Evolutionary conservation across 2,329 filamentous ascomycete species (phyloP).

Genomic region (Pseudocercospora fijiensis): DNA sequence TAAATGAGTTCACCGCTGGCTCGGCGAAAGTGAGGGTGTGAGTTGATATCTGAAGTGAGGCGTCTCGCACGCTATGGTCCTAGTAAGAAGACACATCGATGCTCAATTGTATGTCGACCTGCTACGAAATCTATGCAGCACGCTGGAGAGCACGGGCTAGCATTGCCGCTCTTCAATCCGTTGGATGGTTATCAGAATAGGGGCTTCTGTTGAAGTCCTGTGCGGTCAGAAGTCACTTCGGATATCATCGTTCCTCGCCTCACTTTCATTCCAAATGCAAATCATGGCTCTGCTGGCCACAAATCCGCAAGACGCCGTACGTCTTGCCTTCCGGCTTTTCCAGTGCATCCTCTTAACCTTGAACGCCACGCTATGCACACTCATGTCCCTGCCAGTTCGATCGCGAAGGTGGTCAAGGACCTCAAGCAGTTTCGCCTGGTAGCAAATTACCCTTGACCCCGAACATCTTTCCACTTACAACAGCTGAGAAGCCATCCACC

Average conservation of each 20-base stretch:
- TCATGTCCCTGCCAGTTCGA: slow-evolving; percentile 3
- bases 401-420: neutral
- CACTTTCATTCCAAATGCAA: neutral
- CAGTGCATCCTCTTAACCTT: neutral
- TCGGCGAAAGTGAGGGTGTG: neutral
- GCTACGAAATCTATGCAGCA: neutral
- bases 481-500: slow-evolving; percentile 92
- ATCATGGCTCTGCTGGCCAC: neutral
- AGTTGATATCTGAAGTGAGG: neutral
- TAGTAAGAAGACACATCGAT: neutral
- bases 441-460: slow-evolving; percentile 73
- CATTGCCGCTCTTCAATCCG: neutral
- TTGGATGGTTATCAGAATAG: neutral
- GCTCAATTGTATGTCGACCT: neutral
- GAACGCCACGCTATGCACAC: slow-evolving; percentile 31
- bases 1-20: neutral
- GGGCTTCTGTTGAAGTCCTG: neutral
- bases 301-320: neutral
- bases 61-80: neutral
- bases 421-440: slow-evolving; percentile 50
- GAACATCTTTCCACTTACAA: slow-evolving; percentile 96
- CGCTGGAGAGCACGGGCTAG: neutral
- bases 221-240: neutral
- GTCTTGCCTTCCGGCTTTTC: neutral
- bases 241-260: neutral